phyloP scores from a whole-genome alignment of 2,329 filamentous ascomycete species.

The Curvularia hawaiiensis region DNA sequence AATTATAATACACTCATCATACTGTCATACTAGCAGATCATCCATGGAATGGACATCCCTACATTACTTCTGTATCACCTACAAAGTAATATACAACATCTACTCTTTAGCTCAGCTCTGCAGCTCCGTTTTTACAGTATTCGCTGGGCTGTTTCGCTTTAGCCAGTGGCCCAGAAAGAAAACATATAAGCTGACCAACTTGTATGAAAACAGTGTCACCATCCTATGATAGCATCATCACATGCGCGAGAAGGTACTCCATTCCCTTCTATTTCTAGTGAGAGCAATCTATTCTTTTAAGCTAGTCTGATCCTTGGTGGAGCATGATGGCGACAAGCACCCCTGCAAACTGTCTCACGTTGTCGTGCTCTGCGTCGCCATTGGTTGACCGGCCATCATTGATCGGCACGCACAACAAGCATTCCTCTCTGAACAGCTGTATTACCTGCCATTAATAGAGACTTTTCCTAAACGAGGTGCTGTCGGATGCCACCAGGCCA shows the following conservation, averaged over 20 bases:
- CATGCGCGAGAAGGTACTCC: not conserved
- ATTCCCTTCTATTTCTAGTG: not conserved
- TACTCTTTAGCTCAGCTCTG: too few species aligned
- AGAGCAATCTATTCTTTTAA: not conserved
- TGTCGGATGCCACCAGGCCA: not conserved
- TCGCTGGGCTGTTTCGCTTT: too few species aligned
- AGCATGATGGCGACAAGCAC: not conserved
- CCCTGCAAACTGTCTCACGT: conserved; percentile 27
- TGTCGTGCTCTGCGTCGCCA: conserved; percentile 10
- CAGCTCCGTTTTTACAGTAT: too few species aligned
- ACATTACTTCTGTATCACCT: too few species aligned
- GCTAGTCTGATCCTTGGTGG: not conserved
- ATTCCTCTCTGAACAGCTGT: not conserved
- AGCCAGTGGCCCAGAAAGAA: too few species aligned
- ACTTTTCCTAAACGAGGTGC: conserved; percentile 1
- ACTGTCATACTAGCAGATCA: too few species aligned
- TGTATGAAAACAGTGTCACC: not conserved
- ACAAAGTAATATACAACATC: too few species aligned
- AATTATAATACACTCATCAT: too few species aligned
- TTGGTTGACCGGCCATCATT: conserved; percentile 14
- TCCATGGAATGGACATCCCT: too few species aligned
- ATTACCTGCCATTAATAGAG: not conserved
- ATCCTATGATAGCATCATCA: not conserved
- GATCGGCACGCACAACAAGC: conserved; percentile 18
- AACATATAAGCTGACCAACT: too few species aligned